Conservation (phyloP, 2,329 filamentous ascomycete genomes). For the Pyricularia pennisetigena region DNA sequence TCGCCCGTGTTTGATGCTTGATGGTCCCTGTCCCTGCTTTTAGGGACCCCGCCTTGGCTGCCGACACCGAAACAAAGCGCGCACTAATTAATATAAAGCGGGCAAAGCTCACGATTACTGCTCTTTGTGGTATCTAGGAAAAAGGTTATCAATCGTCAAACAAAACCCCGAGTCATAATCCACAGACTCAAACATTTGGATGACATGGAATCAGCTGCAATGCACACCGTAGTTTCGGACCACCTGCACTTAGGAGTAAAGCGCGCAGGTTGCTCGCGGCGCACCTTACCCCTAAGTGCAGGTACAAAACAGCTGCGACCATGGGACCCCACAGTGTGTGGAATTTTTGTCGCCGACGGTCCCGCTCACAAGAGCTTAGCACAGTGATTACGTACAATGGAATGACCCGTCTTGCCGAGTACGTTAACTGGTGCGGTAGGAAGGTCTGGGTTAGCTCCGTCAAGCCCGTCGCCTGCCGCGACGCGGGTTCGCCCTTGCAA, state of each 20-base stretch:
- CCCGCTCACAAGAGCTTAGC: not conserved
- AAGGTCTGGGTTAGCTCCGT: not conserved
- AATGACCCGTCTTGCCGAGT: not conserved
- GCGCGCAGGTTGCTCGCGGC: not conserved
- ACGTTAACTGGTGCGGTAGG: no score
- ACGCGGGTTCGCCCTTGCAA: not conserved
- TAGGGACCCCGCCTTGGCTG: no score
- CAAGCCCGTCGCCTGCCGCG: not conserved
- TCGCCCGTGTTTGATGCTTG: no score
- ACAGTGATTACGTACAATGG: not conserved
- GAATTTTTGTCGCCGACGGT: no score
- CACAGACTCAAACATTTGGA: not conserved
- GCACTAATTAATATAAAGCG: no score
- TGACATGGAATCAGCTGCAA: not conserved
- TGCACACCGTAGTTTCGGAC: conserved; percentile 3
- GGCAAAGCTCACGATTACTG: no score
- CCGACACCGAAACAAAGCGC: no score
- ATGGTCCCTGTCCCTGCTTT: no score
- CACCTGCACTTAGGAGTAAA: conserved; percentile 12
- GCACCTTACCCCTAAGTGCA: conserved; percentile 1
- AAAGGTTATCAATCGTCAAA: no score
- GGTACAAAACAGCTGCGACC: not conserved
- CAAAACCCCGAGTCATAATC: not conserved
- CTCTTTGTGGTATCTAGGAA: no score
- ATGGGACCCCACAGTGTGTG: not conserved